A percentile compares a stretch with the other conserved stretches of the same genome.
phyloP scores from a whole-genome alignment of 2,329 filamentous ascomycete species.

The Nothophaeocryptopus gaeumannii region DNA sequence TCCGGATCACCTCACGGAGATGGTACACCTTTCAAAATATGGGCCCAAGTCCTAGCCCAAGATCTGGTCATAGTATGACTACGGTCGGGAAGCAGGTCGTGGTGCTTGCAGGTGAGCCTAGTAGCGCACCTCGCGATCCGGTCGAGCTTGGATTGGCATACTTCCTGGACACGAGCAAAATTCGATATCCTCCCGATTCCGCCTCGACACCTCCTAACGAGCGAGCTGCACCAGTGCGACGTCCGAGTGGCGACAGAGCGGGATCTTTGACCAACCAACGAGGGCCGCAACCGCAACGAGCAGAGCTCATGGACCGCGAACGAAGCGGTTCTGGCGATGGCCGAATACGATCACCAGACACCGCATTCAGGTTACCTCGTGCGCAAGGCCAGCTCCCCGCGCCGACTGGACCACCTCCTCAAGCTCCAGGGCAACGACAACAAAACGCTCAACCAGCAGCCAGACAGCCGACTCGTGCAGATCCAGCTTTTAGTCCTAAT shows the following conservation, averaged over 20 bases:
- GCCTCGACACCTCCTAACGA: conserved; percentile 34
- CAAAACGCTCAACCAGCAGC: conserved; percentile 24
- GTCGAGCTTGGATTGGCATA: conserved; percentile 87
- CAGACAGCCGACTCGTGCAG: conserved; percentile 31
- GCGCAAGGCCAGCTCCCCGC: conserved; percentile 54
- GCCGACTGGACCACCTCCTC: conserved; percentile 62
- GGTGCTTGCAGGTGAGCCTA: conserved; percentile 90
- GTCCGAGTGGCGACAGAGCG: conserved; percentile 34
- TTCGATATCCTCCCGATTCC: conserved; percentile 77
- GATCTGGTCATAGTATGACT: conserved; percentile 97
- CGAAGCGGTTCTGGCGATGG: conserved; percentile 26
- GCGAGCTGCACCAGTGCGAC: conserved; percentile 21
- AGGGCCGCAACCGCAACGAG: conserved; percentile 18
- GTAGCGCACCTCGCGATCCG: conserved; percentile 74
- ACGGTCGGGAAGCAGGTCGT: conserved; percentile 88
- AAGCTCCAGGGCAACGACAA: conserved; percentile 58
- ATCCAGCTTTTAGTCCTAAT: conserved; percentile 31
- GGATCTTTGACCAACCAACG: conserved; percentile 15
- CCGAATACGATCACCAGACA: conserved; percentile 24
- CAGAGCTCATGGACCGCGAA: conserved; percentile 30
- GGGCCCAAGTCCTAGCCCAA: conserved; percentile 88
- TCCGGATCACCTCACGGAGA: conserved; percentile 74
- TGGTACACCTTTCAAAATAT: conserved; percentile 99
- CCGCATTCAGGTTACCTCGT: conserved; percentile 34
- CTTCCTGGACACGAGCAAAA: conserved; percentile 90